phyloP scores from a whole-genome alignment of 108 stramenopile genomes.

The Skeletonema costatum region DNA sequence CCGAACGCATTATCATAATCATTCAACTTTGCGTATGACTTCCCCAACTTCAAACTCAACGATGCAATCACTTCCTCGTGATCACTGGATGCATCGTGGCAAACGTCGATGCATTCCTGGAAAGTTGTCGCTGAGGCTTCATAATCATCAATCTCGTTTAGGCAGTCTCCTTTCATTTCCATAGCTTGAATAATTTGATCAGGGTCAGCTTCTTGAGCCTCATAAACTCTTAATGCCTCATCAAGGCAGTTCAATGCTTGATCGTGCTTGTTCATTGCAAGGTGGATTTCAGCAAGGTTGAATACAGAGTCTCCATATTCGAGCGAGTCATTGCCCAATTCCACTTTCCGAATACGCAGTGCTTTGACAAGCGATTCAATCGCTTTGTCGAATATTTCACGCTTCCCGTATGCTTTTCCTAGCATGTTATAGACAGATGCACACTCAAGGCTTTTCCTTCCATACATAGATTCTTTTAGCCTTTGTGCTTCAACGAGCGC shows the following conservation, averaged over 20 bases:
- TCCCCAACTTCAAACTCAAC: slow-evolving; percentile 31
- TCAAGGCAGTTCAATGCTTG: slow-evolving; percentile 40
- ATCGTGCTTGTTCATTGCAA: slow-evolving; percentile 29
- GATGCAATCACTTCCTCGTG: slow-evolving; percentile 20
- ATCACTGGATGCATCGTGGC: neutral
- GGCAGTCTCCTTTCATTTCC: slow-evolving; percentile 39
- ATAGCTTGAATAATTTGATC: slow-evolving; percentile 14
- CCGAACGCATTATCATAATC: slow-evolving; percentile 46
- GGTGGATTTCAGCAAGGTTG: slow-evolving; percentile 39
- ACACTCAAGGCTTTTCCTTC: slow-evolving; percentile 40
- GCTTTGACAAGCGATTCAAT: slow-evolving; percentile 53
- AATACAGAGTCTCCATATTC: slow-evolving; percentile 43
- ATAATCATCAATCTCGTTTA: slow-evolving; percentile 23
- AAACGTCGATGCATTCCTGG: slow-evolving; percentile 19
- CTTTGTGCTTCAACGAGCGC: slow-evolving; percentile 13
- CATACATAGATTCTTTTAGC: slow-evolving; percentile 29
- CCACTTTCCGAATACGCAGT: slow-evolving; percentile 48
- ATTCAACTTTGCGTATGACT: slow-evolving; percentile 26
- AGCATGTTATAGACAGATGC: slow-evolving; percentile 40
- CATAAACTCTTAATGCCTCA: slow-evolving; percentile 32
- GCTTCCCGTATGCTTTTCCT: slow-evolving; percentile 43
- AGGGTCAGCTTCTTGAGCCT: slow-evolving; percentile 2
- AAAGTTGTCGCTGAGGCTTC: slow-evolving; percentile 13
- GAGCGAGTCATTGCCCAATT: slow-evolving; percentile 52
- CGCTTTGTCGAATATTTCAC: slow-evolving; percentile 43